phyloP scores from a whole-genome alignment of 805 yeast genomes.

The Candida awuae region DNA sequence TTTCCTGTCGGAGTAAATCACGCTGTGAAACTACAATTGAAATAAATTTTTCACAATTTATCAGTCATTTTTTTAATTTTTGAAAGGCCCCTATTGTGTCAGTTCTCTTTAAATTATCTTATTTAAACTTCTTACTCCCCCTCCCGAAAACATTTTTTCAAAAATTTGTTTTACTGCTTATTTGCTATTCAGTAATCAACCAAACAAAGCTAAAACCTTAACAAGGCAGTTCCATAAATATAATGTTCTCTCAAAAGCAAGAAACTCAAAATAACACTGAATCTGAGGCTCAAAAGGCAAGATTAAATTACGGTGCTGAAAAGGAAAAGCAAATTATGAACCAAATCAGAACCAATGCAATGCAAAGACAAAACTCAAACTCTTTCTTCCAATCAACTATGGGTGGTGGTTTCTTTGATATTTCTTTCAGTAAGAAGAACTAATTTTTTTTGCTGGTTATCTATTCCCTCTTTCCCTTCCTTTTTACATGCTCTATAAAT shows the following conservation, averaged over 20 bases:
- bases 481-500: too few species aligned
- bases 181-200: background rate
- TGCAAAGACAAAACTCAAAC: slow-evolving; percentile 20
- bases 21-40: too few species aligned
- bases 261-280: slow-evolving; percentile 27
- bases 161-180: background rate
- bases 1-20: too few species aligned
- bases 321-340: slow-evolving; percentile 34
- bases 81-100: background rate
- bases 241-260: slow-evolving; percentile 24
- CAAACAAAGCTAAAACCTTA: background rate
- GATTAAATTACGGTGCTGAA: slow-evolving; percentile 32
- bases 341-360: slow-evolving; percentile 27
- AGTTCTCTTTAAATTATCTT: background rate
- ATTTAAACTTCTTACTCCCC: too few species aligned
- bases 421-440: slow-evolving; percentile 24
- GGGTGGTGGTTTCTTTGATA: slow-evolving; percentile 27
- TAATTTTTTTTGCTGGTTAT: background rate
- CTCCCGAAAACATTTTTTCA: too few species aligned
- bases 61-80: too few species aligned
- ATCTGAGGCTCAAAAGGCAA: slow-evolving; percentile 26
- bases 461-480: background rate
- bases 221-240: slow-evolving; percentile 1
- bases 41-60: too few species aligned
- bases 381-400: slow-evolving; percentile 24